Evolutionary conservation across 345 rosid genomes (phyloP), one percentile per base, ranked within the genome.

Genomic region (Anacardium occidentale): DNA sequence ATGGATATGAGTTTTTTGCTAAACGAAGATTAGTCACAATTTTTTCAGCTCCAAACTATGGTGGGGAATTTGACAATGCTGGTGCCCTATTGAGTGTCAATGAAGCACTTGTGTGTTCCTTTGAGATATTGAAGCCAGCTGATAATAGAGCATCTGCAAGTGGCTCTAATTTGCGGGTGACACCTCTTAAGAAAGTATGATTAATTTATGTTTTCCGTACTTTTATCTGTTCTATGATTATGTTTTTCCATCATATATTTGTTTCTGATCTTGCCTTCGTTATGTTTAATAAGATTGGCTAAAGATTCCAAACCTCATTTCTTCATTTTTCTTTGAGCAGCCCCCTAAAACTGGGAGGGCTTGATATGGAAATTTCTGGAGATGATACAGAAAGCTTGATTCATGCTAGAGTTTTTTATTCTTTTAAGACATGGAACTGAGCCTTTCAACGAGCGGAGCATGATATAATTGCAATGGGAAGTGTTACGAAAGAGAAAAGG

Each of bases 31-130:
- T 96, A 76, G 99, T 96, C 40, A 96, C 97, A 0, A 91, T 96
- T 66, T 96, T 96, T 82, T 96, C 99, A 18, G 99, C 99, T 62
- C 95, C 99, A 58, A 96, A 96, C 88, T 96, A 96, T 70, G 99
- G 98, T 11, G 99, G 99, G 59, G 99, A 96, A 81, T 96, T 96
- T 74, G 97, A 96, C 82, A 93, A 96, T 78, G 99, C 93, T 0
- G 99, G 98, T 68, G 97, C 97, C 14, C 62, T 91, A 32, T 66
- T 93, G 80, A 91, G 94, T 29, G 97, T 96, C 8, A 94, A 93
- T 24, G 84, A 86, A 44, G 64, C 85, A 53, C 85, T 96, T 20
- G 88, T 91, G 34, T 96, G 99, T 79, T 90, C 99, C 10, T 96
- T 96, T 64, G 95, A 93, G 86, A 93, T 96, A 81, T 76, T 96